Evolutionary conservation across 768 basidiomycete species (phyloP).

Genomic region (Boletellus ananas): DNA sequence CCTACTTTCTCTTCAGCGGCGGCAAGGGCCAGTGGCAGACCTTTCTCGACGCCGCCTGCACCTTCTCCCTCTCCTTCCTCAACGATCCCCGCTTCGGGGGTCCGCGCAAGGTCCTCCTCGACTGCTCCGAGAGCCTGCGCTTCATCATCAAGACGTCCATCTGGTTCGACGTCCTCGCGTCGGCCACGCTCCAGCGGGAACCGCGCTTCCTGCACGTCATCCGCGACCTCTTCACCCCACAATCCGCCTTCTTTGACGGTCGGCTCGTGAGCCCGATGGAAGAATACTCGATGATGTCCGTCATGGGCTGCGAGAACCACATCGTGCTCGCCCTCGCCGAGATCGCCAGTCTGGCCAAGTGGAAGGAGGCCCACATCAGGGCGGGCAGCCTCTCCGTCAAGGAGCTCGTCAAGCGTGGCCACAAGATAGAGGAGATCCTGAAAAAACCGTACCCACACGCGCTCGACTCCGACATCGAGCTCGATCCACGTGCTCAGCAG

Average conservation of each 20-base stretch:
- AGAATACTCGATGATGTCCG: conserved; percentile 68
- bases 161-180: conserved; percentile 85
- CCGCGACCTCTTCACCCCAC: conserved; percentile 47
- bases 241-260: conserved; percentile 18
- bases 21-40: conserved; percentile 65
- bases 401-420: conserved; percentile 53
- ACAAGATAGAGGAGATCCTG: conserved; percentile 44
- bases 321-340: conserved; percentile 79
- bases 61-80: conserved; percentile 52
- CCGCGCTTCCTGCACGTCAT: conserved; percentile 60
- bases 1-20: conserved; percentile 73
- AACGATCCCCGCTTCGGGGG: conserved; percentile 33
- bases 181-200: conserved; percentile 57
- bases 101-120: conserved; percentile 43
- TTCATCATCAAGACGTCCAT: conserved; percentile 83
- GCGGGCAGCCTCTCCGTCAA: conserved; percentile 54
- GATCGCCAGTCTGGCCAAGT: conserved; percentile 58
- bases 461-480: neutral
- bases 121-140: conserved; percentile 47
- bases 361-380: conserved; percentile 49
- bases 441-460: conserved; percentile 15
- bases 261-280: conserved; percentile 38
- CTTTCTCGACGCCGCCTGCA: conserved; percentile 60
- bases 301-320: conserved; percentile 83
- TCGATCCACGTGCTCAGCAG: conserved; percentile 27